Conservation (phyloP, 345 rosid genomes). For the Eutrema japonicum region DNA sequence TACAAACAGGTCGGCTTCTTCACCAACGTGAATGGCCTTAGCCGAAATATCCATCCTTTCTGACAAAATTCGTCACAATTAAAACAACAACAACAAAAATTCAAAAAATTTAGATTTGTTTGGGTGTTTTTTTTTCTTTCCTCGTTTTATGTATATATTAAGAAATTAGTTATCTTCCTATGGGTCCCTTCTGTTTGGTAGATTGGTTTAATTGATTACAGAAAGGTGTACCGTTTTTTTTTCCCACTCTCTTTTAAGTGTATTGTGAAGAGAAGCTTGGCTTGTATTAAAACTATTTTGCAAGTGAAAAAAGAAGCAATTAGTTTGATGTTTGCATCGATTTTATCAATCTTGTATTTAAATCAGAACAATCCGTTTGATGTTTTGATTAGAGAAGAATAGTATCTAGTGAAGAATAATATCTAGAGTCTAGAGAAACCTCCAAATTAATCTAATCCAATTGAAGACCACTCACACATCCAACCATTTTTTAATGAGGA, state of each 20-base stretch:
- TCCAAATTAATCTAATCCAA: too few species aligned
- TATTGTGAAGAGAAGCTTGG: constrained; percentile 31
- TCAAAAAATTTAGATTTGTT: not conserved
- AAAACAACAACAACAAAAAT: not conserved
- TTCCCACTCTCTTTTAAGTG: constrained; percentile 4
- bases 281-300: constrained; percentile 26
- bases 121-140: not conserved
- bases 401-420: too few species aligned
- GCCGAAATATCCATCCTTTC: constrained; percentile 74
- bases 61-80: constrained; percentile 19
- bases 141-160: not conserved
- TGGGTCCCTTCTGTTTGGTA: constrained; percentile 39
- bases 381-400: too few species aligned
- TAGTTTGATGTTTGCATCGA: not conserved
- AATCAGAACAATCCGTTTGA: too few species aligned
- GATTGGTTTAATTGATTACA: constrained; percentile 24
- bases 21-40: constrained; percentile 63
- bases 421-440: too few species aligned
- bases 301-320: not conserved
- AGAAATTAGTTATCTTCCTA: constrained; percentile 11
- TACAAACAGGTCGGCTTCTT: constrained; percentile 72
- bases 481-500: too few species aligned
- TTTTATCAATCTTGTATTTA: not conserved
- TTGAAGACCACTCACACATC: too few species aligned
- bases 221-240: constrained; percentile 21